A percentile compares a stretch with the other conserved stretches of the same genome.
These are phyloP conservation scores for Leccinum aurantiacum DNA, from an alignment of 768 basidiomycete genomes.

Conservation along the genomic window DNA sequence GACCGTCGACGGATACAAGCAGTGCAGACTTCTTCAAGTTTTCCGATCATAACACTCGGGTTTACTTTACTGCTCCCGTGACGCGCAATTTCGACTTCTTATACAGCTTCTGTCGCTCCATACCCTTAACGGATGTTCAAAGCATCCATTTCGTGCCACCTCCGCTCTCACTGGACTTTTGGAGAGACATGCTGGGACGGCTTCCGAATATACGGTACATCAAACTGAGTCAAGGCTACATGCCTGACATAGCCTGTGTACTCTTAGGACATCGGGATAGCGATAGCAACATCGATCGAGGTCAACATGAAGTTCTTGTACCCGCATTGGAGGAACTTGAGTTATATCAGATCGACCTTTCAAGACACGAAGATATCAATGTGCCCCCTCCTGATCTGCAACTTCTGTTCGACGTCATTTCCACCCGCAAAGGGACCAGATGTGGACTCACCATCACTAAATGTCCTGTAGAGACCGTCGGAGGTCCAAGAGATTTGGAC, in stretches of 20 bases:
- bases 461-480: not conserved
- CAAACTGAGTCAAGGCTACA: not conserved
- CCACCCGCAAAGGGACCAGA: not conserved
- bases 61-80: not conserved
- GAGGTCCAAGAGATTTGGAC: not conserved
- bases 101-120: not conserved
- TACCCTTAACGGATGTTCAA: conserved; percentile 1
- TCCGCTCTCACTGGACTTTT: not conserved
- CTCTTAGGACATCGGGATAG: not conserved
- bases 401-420: not conserved
- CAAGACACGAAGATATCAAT: not conserved
- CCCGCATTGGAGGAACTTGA: not conserved
- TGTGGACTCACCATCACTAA: not conserved
- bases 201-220: not conserved
- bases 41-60: not conserved
- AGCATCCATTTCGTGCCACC: not conserved
- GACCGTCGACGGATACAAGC: not conserved
- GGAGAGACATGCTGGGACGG: conserved; percentile 1
- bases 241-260: not conserved
- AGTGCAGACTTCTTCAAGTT: too few species aligned
- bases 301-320: not conserved
- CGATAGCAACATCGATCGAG: not conserved
- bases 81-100: not conserved
- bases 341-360: not conserved
- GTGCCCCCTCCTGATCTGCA: not conserved